Evolutionary conservation across 2,329 filamentous ascomycete species (phyloP), one percentile per base, ranked within the genome.

Genomic region (Xylariales sp.): DNA sequence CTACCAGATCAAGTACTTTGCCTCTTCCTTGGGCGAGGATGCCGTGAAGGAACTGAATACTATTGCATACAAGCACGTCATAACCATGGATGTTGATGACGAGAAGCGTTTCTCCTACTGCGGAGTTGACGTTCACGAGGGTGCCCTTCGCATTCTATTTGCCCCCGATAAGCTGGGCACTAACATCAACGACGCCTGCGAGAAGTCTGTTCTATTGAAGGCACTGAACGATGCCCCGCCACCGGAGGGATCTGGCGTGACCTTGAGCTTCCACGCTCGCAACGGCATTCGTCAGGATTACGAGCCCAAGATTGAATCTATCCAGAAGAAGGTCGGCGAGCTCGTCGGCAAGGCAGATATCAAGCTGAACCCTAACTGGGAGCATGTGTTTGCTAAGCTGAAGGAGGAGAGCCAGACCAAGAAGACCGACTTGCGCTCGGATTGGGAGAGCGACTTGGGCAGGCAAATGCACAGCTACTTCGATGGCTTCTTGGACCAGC

Each of bases 131-230:
- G 55, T 78, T 31, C 50, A 55, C 2, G 63, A 69, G 5, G 70
- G 71, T 31, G 57, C 63, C 43, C 65, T 78, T 6, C 57, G 63
- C 40, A 60, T 77, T n/a, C 49, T 75, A 28, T 77, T 76, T 54
- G 46, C 55, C 13, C 56, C 61, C 18, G 47, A 51, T 5, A 46
- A 56, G 34, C 60, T 78, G 1, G 73, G 67, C 31, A 56, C 50
- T 48, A 77, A 78, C 56, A 59, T 65, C 41, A 47, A 54, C 49
- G 44, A 67, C 30, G 62, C 64, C 38, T 44, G 66, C 14, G 48
- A 62, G 7, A 51, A 48, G 8, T 43, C 56, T 25, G 57, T 61
- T 7, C 58, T 78, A 18, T 48, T 59, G 21, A 54, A 60, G 19
- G 70, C 72, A 3, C 57, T 77, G 41, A 72, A 76, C 48, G 51